phyloP scores from a whole-genome alignment of 352 stramenopile genomes.

The Peronospora belbahrii region DNA sequence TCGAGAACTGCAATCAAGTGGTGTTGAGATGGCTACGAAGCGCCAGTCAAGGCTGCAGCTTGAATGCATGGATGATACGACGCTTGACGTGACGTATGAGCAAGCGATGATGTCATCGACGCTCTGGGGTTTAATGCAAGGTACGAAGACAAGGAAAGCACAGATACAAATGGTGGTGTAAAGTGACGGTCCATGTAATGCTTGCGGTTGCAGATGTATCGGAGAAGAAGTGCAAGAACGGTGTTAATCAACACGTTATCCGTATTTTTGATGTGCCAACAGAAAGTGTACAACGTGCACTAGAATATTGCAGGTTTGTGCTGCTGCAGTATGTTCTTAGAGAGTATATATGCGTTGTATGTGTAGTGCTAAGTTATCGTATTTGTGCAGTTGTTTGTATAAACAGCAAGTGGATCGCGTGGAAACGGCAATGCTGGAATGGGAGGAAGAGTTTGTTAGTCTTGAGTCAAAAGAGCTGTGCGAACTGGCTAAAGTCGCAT shows the following conservation, averaged over 20 bases:
- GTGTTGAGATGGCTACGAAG: constrained; percentile 1
- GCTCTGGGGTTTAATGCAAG: constrained; percentile 72
- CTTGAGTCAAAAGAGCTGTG: constrained; percentile 74
- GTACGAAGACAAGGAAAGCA: constrained; percentile 4
- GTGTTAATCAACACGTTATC: constrained; percentile 59
- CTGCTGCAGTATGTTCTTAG: background rate
- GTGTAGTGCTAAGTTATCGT: background rate
- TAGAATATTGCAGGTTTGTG: constrained; percentile 61
- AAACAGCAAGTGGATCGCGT: constrained; percentile 65
- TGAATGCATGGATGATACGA: constrained; percentile 56
- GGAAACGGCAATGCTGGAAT: constrained; percentile 47
- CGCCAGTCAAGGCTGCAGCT: constrained; percentile 61
- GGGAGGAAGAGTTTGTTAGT: constrained; percentile 61
- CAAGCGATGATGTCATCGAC: constrained; percentile 85
- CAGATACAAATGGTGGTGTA: background rate
- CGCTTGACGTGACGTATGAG: constrained; percentile 73
- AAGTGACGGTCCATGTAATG: constrained; percentile 7
- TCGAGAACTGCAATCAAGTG: constrained; percentile 5
- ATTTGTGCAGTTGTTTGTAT: constrained; percentile 52
- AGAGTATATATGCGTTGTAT: too few species aligned
- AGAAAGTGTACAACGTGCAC: constrained; percentile 54
- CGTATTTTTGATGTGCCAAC: constrained; percentile 70
- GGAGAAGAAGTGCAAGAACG: constrained; percentile 41
- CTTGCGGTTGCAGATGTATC: constrained; percentile 32
- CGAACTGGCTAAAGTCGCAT: constrained; percentile 73